Evolutionary conservation across 75 land plant species (phyloP).

Genomic region (Gnetum montanum): DNA sequence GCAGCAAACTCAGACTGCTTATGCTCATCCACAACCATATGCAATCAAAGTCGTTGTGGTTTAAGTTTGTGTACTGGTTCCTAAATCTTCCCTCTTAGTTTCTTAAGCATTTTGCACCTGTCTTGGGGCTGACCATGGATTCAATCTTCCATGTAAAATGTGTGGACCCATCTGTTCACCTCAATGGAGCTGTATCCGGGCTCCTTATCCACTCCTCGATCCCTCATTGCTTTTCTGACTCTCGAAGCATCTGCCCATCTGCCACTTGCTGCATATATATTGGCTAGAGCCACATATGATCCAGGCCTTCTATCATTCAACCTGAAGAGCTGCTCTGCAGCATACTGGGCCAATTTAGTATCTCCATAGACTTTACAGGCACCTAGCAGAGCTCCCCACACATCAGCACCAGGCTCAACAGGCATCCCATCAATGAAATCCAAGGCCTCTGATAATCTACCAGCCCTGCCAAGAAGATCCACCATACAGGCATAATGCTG

Average conservation of each 20-base stretch:
- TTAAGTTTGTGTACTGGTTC: no score
- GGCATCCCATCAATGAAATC: conserved; percentile 6
- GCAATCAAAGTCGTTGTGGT: no score
- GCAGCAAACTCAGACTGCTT: no score
- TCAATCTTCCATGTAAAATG: conserved; percentile 32
- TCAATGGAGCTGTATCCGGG: conserved; percentile 53
- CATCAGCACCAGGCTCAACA: conserved; percentile 17
- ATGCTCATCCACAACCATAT: no score
- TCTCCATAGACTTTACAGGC: conserved; percentile 34
- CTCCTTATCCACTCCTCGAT: conserved; percentile 29
- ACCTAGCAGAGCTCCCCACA: conserved; percentile 49
- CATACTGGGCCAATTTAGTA: conserved; percentile 22
- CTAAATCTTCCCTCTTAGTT: not conserved
- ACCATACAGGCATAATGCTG: conserved; percentile 4
- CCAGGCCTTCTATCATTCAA: conserved; percentile 26
- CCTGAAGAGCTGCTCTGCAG: conserved; percentile 18
- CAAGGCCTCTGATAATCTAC: not conserved
- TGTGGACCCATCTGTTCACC: conserved; percentile 15
- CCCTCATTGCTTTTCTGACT: conserved; percentile 21
- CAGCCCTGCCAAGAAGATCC: conserved; percentile 7
- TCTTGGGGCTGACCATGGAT: conserved; percentile 20
- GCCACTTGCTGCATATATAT: conserved; percentile 22
- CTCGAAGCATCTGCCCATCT: conserved; percentile 19
- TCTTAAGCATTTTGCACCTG: conserved; percentile 4
- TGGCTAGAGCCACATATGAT: conserved; percentile 31